These are phyloP conservation scores for Cyclotella distinguenda DNA, from an alignment of 108 stramenopile species.

Conservation along the genomic window DNA sequence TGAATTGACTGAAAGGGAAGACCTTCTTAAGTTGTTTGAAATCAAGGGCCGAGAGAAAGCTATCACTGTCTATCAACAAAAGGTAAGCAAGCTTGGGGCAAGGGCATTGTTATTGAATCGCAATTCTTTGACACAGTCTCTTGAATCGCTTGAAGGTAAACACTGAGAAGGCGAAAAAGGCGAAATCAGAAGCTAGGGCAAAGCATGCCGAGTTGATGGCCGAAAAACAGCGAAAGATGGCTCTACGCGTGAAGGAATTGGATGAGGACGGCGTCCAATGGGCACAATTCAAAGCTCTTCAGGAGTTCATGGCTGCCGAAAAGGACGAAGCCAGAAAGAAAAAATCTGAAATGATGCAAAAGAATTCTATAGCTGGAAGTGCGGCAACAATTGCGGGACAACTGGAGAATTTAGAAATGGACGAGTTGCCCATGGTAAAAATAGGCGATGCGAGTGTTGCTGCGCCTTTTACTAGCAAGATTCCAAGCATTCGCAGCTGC, in stretches of 20 bases:
- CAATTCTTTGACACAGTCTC: no score
- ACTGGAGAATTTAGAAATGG: conserved; percentile 77
- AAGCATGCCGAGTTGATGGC: conserved; percentile 53
- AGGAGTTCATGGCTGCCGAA: conserved; percentile 76
- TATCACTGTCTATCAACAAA: conserved; percentile 56
- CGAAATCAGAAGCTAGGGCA: conserved; percentile 51
- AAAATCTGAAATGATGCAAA: conserved; percentile 51
- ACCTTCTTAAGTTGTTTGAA: conserved; percentile 76
- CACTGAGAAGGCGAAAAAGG: conserved; percentile 59
- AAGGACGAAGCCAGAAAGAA: conserved; percentile 64
- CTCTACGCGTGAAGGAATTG: conserved; percentile 64
- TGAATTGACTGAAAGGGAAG: conserved; percentile 78
- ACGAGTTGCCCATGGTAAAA: conserved; percentile 89
- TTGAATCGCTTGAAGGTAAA: conserved; percentile 16
- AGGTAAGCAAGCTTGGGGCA: conserved; percentile 7
- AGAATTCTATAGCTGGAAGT: conserved; percentile 59
- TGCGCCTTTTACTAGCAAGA: conserved; percentile 95
- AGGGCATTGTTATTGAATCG: no score
- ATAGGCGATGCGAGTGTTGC: conserved; percentile 96
- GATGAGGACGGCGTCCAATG: conserved; percentile 81
- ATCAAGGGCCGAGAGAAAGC: conserved; percentile 78
- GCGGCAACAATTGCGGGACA: conserved; percentile 75
- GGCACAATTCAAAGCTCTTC: conserved; percentile 84
- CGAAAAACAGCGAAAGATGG: conserved; percentile 70
- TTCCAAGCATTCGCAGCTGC: conserved; percentile 94